Conservation (phyloP, 1,139 yeast species). For the Pichiaceae sp. region DNA sequence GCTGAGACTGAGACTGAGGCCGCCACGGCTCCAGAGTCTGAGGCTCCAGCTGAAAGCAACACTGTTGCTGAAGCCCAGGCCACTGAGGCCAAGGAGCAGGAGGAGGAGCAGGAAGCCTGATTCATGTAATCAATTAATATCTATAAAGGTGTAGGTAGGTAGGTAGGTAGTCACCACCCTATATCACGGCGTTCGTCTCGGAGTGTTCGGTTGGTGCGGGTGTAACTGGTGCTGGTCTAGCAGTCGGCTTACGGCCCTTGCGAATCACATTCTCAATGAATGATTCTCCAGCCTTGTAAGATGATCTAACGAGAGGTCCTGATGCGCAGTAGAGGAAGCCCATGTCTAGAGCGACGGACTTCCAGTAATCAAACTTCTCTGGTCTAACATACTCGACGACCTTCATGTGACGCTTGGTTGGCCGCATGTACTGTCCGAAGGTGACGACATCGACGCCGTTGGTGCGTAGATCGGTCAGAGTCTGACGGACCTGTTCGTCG, state of each 20-base stretch:
- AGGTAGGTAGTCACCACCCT: too few relatives aligned
- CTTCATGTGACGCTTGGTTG: constrained; percentile 97
- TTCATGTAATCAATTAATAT: too few relatives aligned
- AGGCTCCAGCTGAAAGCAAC: not conserved
- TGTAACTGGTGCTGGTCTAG: too few relatives aligned
- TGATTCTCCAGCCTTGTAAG: constrained; percentile 97
- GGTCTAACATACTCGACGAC: constrained; percentile 96
- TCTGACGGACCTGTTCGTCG: constrained; percentile 75
- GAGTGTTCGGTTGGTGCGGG: too few relatives aligned
- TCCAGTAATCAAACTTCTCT: constrained; percentile 92
- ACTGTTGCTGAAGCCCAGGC: constrained; percentile 2
- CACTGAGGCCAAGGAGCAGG: not conserved
- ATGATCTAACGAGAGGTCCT: constrained; percentile 93
- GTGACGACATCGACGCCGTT: constrained; percentile 90
- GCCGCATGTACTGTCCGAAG: constrained; percentile 98
- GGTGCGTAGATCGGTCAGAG: constrained; percentile 65
- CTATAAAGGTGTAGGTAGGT: too few relatives aligned
- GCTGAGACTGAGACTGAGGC: not conserved
- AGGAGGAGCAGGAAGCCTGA: not conserved
- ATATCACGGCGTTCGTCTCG: too few relatives aligned
- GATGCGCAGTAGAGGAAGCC: constrained; percentile 96
- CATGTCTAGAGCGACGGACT: constrained; percentile 73
- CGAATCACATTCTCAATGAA: constrained; percentile 90
- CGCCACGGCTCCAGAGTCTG: not conserved
- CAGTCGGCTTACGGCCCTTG: constrained; percentile 32